Evolutionary conservation across 2,329 filamentous ascomycete species (phyloP).

Genomic region (Aspergillus hortae): DNA sequence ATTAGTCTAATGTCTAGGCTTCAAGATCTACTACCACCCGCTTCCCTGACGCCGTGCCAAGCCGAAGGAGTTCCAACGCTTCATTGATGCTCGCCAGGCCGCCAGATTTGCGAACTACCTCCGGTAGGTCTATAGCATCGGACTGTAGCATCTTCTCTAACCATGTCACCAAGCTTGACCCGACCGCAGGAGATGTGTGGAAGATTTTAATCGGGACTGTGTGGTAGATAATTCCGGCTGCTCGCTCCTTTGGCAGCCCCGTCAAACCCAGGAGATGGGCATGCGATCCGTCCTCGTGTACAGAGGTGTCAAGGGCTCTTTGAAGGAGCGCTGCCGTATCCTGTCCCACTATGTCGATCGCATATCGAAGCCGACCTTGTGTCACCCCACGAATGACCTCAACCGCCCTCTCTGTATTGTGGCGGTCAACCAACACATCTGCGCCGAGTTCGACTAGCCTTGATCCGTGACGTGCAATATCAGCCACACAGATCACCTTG

Average conservation of each 20-base stretch:
- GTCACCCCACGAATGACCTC: slow-evolving; percentile 61
- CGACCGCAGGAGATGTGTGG: slow-evolving; percentile 63
- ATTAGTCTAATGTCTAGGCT: not conserved
- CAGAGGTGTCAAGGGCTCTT: slow-evolving; percentile 42
- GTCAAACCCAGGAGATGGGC: slow-evolving; percentile 65
- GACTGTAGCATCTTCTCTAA: slow-evolving; percentile 61
- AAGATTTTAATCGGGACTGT: slow-evolving; percentile 73
- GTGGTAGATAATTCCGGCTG: slow-evolving; percentile 53
- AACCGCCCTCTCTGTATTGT: slow-evolving; percentile 63
- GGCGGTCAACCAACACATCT: slow-evolving; percentile 66
- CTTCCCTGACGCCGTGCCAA: slow-evolving; percentile 64
- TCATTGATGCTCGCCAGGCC: slow-evolving; percentile 66
- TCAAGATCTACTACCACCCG: slow-evolving; percentile 58
- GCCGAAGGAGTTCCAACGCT: slow-evolving; percentile 63
- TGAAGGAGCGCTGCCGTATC: slow-evolving; percentile 61
- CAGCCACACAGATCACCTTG: slow-evolving; percentile 62
- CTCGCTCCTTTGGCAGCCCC: slow-evolving; percentile 59
- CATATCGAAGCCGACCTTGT: slow-evolving; percentile 59
- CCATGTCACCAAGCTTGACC: slow-evolving; percentile 62
- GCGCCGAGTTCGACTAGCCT: slow-evolving; percentile 53
- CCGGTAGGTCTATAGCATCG: slow-evolving; percentile 55
- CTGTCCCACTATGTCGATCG: slow-evolving; percentile 63
- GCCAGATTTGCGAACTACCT: slow-evolving; percentile 61
- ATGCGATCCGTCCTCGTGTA: slow-evolving; percentile 15
- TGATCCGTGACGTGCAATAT: slow-evolving; percentile 63